Evolutionary conservation across 163 green algal species (phyloP).

Genomic region (Volvox carteri): DNA sequence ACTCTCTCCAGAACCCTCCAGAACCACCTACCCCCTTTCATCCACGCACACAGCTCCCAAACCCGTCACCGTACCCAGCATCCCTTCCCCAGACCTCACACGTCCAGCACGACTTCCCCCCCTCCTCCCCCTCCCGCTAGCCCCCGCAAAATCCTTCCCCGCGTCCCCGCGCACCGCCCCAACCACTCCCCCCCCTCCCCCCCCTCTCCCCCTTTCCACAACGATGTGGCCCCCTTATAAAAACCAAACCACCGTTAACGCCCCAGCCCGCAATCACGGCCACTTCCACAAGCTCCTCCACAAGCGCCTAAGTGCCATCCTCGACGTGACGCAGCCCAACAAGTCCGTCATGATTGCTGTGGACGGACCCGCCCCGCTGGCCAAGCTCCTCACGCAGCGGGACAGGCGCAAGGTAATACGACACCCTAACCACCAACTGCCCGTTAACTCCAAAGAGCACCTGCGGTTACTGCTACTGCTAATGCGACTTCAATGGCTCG

Average conservation of each 20-base stretch:
- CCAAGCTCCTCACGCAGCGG: constrained; percentile 91
- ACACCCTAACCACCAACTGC: background rate
- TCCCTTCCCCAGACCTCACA: no score
- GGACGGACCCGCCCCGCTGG: constrained; percentile 89
- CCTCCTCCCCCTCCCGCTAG: background rate
- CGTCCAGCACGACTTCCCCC: no score
- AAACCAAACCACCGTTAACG: no score
- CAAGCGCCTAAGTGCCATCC: constrained; percentile 75
- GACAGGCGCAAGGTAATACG: constrained; percentile 67
- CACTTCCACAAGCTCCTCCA: constrained; percentile 81
- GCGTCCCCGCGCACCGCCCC: no score
- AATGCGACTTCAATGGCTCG: background rate
- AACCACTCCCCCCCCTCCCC: background rate
- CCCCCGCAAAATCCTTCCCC: background rate
- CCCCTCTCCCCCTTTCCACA: background rate
- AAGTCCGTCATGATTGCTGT: constrained; percentile 86
- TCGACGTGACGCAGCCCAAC: constrained; percentile 67
- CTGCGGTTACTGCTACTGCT: background rate
- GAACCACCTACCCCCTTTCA: no score
- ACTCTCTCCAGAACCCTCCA: no score
- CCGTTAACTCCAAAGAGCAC: background rate
- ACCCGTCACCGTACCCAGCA: no score
- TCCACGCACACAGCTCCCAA: no score
- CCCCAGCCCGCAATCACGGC: constrained; percentile 29
- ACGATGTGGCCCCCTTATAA: no score